Evolutionary conservation across 2,329 filamentous ascomycete species (phyloP).

Genomic region (Aspergillus sp.): DNA sequence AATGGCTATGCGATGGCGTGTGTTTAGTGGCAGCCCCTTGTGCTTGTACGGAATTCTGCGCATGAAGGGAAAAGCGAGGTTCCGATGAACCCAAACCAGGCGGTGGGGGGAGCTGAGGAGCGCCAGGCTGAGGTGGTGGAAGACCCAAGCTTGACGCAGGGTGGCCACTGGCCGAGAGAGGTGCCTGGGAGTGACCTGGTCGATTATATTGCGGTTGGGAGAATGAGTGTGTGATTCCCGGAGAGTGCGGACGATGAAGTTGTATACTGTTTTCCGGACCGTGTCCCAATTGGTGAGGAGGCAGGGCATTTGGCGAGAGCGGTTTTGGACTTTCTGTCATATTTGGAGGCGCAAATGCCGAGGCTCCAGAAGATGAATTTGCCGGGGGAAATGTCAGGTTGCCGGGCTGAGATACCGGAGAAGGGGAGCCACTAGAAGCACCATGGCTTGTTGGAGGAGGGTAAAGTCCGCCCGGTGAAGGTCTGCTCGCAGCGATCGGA

Average conservation of each 20-base stretch:
- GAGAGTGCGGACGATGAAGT: constrained; percentile 45
- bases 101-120: constrained; percentile 46
- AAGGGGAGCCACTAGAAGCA: constrained; percentile 56
- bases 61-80: constrained; percentile 43
- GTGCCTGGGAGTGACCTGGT: constrained; percentile 21
- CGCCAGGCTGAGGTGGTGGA: constrained; percentile 38
- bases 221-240: constrained; percentile 43
- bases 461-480: constrained; percentile 57
- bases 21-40: constrained; percentile 36
- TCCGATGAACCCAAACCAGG: constrained; percentile 45
- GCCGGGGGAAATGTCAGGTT: constrained; percentile 42
- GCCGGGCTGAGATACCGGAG: constrained; percentile 49
- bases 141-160: constrained; percentile 31
- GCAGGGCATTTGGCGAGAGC: constrained; percentile 52
- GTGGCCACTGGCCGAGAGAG: constrained; percentile 22
- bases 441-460: constrained; percentile 61
- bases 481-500: constrained; percentile 59
- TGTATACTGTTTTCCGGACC: constrained; percentile 34
- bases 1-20: constrained; percentile 34
- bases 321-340: constrained; percentile 89
- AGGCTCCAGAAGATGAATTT: constrained; percentile 46
- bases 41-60: constrained; percentile 35
- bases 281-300: constrained; percentile 39
- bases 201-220: constrained; percentile 37
- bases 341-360: constrained; percentile 68